phyloP scores from a whole-genome alignment of 2,329 filamentous ascomycete species.

The Alternaria alternata region DNA sequence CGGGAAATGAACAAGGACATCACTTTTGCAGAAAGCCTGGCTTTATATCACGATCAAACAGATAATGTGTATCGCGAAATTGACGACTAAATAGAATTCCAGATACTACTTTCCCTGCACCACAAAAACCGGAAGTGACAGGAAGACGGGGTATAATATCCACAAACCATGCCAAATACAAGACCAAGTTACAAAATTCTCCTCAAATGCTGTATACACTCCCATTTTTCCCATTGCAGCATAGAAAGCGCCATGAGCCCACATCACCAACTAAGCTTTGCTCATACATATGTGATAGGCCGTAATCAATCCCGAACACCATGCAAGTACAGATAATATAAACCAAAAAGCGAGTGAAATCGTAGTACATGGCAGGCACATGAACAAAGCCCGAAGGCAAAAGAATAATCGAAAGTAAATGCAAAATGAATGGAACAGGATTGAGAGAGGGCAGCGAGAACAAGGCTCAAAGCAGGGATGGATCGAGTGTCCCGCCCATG shows the following conservation, averaged over 20 bases:
- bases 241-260: neutral
- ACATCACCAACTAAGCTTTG: neutral
- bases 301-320: slow-evolving; percentile 1
- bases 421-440: neutral
- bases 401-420: neutral
- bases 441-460: neutral
- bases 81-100: neutral
- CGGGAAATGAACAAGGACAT: neutral
- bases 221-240: slow-evolving; percentile 2
- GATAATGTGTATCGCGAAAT: neutral
- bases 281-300: slow-evolving; percentile 2
- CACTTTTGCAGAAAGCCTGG: neutral
- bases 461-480: slow-evolving; percentile 22
- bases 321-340: neutral
- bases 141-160: slow-evolving; percentile 15
- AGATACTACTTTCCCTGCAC: slow-evolving; percentile 3
- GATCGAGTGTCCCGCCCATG: slow-evolving; percentile 32
- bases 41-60: neutral
- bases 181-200: neutral
- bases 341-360: slow-evolving; percentile 1
- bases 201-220: neutral
- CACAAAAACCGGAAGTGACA: slow-evolving; percentile 4
- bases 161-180: slow-evolving; percentile 8
- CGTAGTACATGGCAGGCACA: slow-evolving; percentile 6
- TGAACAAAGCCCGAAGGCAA: slow-evolving; percentile 3